Base-by-base conservation (phyloP, 371 early-diverging fungal species). In the Blyttiomyces sp. region DNA sequence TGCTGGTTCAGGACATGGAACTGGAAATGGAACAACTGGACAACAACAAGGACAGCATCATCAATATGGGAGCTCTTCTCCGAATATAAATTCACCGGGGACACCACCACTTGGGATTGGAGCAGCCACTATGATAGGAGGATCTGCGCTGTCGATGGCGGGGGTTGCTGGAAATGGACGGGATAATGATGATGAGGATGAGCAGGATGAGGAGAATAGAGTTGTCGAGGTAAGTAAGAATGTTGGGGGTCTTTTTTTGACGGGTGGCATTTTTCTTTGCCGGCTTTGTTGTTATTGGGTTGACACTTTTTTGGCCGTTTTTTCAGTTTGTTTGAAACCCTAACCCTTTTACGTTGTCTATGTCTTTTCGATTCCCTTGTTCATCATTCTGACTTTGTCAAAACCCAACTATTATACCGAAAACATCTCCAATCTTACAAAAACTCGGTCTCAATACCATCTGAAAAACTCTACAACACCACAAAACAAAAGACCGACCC, bases 401-500 rank as follows among this genome's bases (percentile, higher is more conserved):
- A 51, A 23, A 51, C n/a, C n/a, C 24, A 51, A 23, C n/a, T 23
- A 28, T 23, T 16, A 51, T 30, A 28, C 21, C 30, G 9, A n/a
- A n/a, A n/a, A n/a, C n/a, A n/a, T n/a, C n/a, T n/a, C n/a, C 39
- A 13, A 9, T 39, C 39, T 39, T 39, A 39, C n/a, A 9, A 39
- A 39, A 39, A 39, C 39, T 39, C n/a, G 9, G n/a, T 39, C 9
- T 39, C 39, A n/a, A n/a, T 39, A n/a, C 9, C 39, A 39, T 13
- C 23, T 17, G 51, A 16, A 9, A 19, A 28, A 23, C 46, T 13
- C 46, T 33, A 51, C 9, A 51, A 17, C 51, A 17, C 51, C n/a
- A 33, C 17, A 33, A 54, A 26, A 13, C 13, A 11, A 23, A 23
- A 74, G 74, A 84, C 86, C 2, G 86, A 86, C 49, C 87, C 86